A percentile compares a stretch with the other conserved stretches of the same genome.
These are phyloP conservation scores for Trifolium fragiferum DNA, from an alignment of 306 rosid genomes.

Conservation along the genomic window DNA sequence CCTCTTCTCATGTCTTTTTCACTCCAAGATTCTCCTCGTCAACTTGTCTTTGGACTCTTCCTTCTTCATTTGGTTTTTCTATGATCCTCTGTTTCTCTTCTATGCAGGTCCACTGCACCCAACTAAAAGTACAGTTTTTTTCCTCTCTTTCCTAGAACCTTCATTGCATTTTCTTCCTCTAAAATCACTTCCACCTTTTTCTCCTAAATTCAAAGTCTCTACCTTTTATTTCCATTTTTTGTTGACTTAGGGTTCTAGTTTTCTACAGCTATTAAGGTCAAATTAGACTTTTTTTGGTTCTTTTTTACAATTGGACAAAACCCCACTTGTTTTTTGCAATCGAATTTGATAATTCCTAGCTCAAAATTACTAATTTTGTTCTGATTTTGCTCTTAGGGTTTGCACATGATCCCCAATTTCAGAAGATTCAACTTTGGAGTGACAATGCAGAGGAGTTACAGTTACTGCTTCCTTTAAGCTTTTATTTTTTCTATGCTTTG, in stretches of 20 bases:
- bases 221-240: background rate
- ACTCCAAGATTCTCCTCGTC: conserved; percentile 38
- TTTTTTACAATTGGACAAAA: background rate
- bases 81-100: conserved; percentile 17
- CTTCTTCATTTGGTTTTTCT: conserved; percentile 31
- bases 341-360: background rate
- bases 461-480: background rate
- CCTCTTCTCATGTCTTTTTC: conserved; percentile 17
- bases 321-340: background rate
- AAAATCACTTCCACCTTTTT: conserved; percentile 15
- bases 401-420: background rate
- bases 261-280: background rate
- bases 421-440: background rate
- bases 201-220: background rate
- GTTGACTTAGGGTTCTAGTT: conserved; percentile 42
- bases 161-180: conserved; percentile 20
- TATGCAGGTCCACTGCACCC: conserved; percentile 12
- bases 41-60: conserved; percentile 49
- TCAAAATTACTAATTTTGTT: background rate
- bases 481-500: background rate
- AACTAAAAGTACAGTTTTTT: conserved; percentile 37
- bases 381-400: conserved; percentile 36
- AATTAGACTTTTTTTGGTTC: background rate
- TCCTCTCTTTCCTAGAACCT: conserved; percentile 17
- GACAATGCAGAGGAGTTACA: background rate